These are phyloP conservation scores for Peltaster fructicola DNA, from an alignment of 2,329 filamentous ascomycete genomes.

Conservation along the genomic window DNA sequence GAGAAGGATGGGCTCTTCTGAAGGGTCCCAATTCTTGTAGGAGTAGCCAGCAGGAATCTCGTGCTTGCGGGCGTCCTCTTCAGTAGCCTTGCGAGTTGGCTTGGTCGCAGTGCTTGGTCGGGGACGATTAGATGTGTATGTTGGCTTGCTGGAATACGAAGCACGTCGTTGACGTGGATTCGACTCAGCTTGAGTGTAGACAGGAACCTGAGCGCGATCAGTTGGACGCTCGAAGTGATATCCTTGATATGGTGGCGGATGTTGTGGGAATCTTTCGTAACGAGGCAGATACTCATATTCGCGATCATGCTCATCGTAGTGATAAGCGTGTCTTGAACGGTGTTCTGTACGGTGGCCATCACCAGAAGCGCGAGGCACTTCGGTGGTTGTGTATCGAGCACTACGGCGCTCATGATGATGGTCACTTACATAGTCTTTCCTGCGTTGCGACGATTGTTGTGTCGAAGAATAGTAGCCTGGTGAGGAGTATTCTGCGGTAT, in stretches of 20 bases:
- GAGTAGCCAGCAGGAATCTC: slow-evolving; percentile 80
- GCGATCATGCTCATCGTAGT: slow-evolving; percentile 38
- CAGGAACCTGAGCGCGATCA: slow-evolving; percentile 36
- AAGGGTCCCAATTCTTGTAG: slow-evolving; percentile 95
- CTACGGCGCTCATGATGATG: slow-evolving; percentile 26
- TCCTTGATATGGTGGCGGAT: slow-evolving; percentile 35
- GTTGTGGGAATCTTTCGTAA: slow-evolving; percentile 24
- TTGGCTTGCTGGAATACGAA: slow-evolving; percentile 35
- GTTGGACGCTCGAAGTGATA: slow-evolving; percentile 30
- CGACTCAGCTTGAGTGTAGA: slow-evolving; percentile 23
- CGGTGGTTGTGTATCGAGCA: slow-evolving; percentile 16
- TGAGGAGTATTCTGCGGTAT: slow-evolving; percentile 22
- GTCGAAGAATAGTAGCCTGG: slow-evolving; percentile 28
- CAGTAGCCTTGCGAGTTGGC: slow-evolving; percentile 36
- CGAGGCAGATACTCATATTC: slow-evolving; percentile 25
- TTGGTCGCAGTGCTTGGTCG: slow-evolving; percentile 23
- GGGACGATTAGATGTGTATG: slow-evolving; percentile 30
- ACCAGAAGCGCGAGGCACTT: slow-evolving; percentile 10
- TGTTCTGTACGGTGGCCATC: slow-evolving; percentile 9
- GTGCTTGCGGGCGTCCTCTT: slow-evolving; percentile 44
- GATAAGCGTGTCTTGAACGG: slow-evolving; percentile 21
- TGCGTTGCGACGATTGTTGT: slow-evolving; percentile 34
- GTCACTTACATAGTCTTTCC: slow-evolving; percentile 50
- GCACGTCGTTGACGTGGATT: slow-evolving; percentile 23
- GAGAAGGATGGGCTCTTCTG: slow-evolving; percentile 82